These are phyloP conservation scores for Fonsecaea nubica DNA, from an alignment of 2,329 filamentous ascomycete genomes.

Conservation along the genomic window DNA sequence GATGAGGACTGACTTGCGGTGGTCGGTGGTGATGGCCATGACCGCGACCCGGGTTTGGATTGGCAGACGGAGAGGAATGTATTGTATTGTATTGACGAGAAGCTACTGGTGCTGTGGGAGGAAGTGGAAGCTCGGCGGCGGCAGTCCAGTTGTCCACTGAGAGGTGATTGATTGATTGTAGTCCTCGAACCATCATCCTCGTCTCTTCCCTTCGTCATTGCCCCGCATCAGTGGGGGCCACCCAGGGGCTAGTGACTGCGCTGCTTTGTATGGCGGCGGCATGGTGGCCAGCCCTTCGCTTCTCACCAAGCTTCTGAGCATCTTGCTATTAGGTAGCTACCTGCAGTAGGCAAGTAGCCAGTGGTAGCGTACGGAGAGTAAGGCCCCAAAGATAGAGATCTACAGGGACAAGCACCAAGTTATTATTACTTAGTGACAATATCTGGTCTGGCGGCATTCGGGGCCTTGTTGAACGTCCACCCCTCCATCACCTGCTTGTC, in stretches of 20 bases:
- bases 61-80: neutral
- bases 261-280: neutral
- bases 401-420: constrained; percentile 17
- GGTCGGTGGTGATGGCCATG: constrained; percentile 24
- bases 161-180: too few species aligned
- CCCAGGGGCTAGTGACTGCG: neutral
- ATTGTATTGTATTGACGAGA: too few species aligned
- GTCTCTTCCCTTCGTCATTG: neutral
- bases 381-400: constrained; percentile 17
- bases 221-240: neutral
- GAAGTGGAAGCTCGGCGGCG: too few species aligned
- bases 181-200: neutral
- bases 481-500: neutral
- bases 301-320: neutral
- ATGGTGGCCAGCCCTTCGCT: neutral
- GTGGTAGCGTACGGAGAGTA: constrained; percentile 11
- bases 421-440: neutral
- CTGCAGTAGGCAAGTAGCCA: neutral
- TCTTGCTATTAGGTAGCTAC: neutral
- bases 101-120: too few species aligned
- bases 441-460: too few species aligned
- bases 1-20: constrained; percentile 36
- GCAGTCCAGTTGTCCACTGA: neutral
- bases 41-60: neutral
- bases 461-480: neutral